A percentile compares a stretch with the other conserved stretches of the same genome.
Evolutionary conservation across 257 asterid genomes (phyloP).

Genomic region (Plantago major): DNA sequence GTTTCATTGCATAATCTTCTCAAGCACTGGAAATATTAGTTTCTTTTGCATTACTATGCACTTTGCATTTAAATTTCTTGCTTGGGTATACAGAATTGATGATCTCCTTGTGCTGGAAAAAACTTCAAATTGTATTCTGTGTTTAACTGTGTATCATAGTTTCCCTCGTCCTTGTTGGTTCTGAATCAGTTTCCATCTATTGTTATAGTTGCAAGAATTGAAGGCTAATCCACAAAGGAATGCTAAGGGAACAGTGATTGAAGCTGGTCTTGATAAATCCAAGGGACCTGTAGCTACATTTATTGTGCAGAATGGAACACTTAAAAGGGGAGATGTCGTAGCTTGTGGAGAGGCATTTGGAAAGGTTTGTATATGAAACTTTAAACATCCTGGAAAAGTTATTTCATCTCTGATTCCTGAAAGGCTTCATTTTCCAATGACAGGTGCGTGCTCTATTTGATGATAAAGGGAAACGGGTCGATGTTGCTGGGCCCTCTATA

Average conservation of each 20-base stretch:
- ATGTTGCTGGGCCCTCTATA: slow-evolving; percentile 85
- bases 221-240: slow-evolving; percentile 94
- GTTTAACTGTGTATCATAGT: not conserved
- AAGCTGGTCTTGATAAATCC: slow-evolving; percentile 96
- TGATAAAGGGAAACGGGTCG: slow-evolving; percentile 72
- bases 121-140: not conserved
- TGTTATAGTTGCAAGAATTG: slow-evolving; percentile 84
- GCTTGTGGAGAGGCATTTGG: slow-evolving; percentile 98
- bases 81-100: no score
- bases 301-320: slow-evolving; percentile 95
- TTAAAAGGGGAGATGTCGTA: slow-evolving; percentile 74
- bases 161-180: slow-evolving; percentile 17
- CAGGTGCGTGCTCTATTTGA: slow-evolving; percentile 97
- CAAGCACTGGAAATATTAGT: slow-evolving; percentile 9
- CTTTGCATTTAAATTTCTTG: not conserved
- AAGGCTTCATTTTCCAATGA: slow-evolving; percentile 22
- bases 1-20: not conserved
- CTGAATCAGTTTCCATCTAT: slow-evolving; percentile 16
- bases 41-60: not conserved
- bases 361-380: slow-evolving; percentile 61
- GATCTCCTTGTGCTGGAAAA: slow-evolving; percentile 10
- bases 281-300: slow-evolving; percentile 91
- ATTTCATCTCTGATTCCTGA: slow-evolving; percentile 19
- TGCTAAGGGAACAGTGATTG: slow-evolving; percentile 94
- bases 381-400: slow-evolving; percentile 6